Base-by-base conservation (phyloP, 176 grass and related monocot species). In the Phyllostachys edulis region DNA sequence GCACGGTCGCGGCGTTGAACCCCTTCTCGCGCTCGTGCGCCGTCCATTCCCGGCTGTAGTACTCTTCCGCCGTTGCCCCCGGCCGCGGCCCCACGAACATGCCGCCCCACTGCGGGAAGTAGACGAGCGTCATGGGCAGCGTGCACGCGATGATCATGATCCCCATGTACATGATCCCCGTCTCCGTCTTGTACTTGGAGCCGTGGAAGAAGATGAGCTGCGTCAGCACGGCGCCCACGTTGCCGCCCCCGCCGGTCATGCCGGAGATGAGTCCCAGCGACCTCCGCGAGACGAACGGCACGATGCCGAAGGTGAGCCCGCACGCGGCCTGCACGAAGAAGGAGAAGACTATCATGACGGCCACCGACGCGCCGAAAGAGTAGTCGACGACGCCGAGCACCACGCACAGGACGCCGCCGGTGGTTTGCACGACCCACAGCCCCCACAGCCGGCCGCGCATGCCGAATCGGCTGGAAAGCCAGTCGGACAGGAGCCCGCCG, bases 401-500 rank as follows among this genome's bases (percentile, higher is more conserved):
- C 1, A 94, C 64, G 85, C 95, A 98, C 12, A 98, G 79, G 23
- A 90, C 72, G 15, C 95, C 92, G 0, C 92, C 92, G 20, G 87
- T 6, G 82, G 86, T 93, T 84, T 95, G 95, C 73, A 98, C 87
- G 2, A 79, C 20, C 92, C 95, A 98, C 23, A 98, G 67, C 11
- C 95, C 92, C 95, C 92, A 98, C 79, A 98, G 66, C 89, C 95
- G 71, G n/a, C 95, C 95, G 41, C 92, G 79, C 92, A 98, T 98
- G 23, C 95, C 95, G 60, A 55, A 93, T 61, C 63, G 70, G 9
- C 13, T 5, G 14, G 95, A 98, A 18, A 98, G 87, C 86, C 82
- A 82, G 89, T 98, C 95, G 1, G 95, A 98, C 26, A 98, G 5
- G 41, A 83, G 75, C 2, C 95, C 95, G 0, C 95, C 95, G 13